phyloP scores from a whole-genome alignment of 192 early-diverging fungal genomes.

The Bifiguratus adelaidae region DNA sequence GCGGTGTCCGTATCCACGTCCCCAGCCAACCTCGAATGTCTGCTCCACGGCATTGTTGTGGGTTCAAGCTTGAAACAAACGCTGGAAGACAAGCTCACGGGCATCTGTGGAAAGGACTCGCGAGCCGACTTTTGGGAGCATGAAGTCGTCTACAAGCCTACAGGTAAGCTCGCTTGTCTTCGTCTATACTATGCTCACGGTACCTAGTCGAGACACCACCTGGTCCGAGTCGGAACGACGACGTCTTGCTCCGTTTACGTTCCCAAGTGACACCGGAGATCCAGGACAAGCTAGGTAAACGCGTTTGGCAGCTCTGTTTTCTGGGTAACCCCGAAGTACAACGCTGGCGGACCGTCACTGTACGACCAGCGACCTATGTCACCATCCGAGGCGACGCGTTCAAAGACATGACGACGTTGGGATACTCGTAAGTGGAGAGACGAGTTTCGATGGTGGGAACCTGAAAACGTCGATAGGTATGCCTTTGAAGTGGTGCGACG shows the following conservation, averaged over 20 bases:
- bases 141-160: slow-evolving; percentile 58
- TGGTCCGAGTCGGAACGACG: slow-evolving; percentile 63
- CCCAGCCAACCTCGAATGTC: slow-evolving; percentile 8
- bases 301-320: slow-evolving; percentile 40
- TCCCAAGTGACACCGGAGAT: slow-evolving; percentile 34
- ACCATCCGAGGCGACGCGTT: slow-evolving; percentile 54
- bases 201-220: slow-evolving; percentile 48
- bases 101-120: slow-evolving; percentile 53
- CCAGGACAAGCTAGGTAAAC: slow-evolving; percentile 18
- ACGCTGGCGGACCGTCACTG: slow-evolving; percentile 41
- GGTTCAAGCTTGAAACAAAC: slow-evolving; percentile 13
- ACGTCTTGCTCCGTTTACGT: slow-evolving; percentile 53
- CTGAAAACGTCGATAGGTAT: slow-evolving; percentile 15
- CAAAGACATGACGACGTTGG: slow-evolving; percentile 55
- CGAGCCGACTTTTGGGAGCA: slow-evolving; percentile 48
- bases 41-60: slow-evolving; percentile 16
- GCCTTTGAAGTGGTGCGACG: slow-evolving; percentile 53
- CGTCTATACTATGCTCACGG: not conserved
- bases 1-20: no score
- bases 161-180: slow-evolving; percentile 17
- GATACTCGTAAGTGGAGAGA: slow-evolving; percentile 43
- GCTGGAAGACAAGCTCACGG: slow-evolving; percentile 52
- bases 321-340: slow-evolving; percentile 65
- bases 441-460: not conserved
- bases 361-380: slow-evolving; percentile 52